Evolutionary conservation across 2,329 filamentous ascomycete genomes (phyloP), one percentile per base, ranked within the genome.

Genomic region (Furcasterigmium sp.): DNA sequence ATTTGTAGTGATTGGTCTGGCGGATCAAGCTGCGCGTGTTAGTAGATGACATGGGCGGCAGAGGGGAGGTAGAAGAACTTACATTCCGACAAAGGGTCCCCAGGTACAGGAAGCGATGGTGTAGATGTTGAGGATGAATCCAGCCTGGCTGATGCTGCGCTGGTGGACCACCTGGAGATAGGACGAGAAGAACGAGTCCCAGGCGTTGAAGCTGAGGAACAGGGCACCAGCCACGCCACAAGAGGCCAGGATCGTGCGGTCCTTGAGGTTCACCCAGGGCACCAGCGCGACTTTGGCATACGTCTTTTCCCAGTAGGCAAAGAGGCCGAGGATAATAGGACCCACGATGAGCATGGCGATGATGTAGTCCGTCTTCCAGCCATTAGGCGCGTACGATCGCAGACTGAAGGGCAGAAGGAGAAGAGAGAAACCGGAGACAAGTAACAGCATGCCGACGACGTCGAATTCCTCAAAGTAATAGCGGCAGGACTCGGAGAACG

Each of bases 361-460:
- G 51, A 82, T 74, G 37, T 70, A 61, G 34, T 65, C 61, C 11
- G 70, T 72, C 28, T 60, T 59, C 74, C 73, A 80, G 5, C 67
- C 65, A 35, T 68, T 54, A 36, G 63, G 61, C 13, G 72, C 64
- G 39, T 57, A 53, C 5, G 59, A 50, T 37, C 73, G 69, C 14
- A 87, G 64, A n/a, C 73, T 82, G 56, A 87, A 78, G 0, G 84
- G 80, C 1, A 87, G 67, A 14, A 87, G 63, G 51, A 87, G 78
- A 11, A 84, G 57, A 0, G 73, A 67, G 23, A 83, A 69, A 0
- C 78, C 80, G 2, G 61, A 62, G 13, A 72, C 68, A 48, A 84
- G 61, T 1, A 83, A 60, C 9, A 80, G 41, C 18, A 82, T 65
- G 4, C 81, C 80, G 17, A 78, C 35, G 3, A 73, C 62, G 50